Evolutionary conservation across 768 basidiomycete species (phyloP), one percentile per base, ranked within the genome.

Genomic region (Mycena venus): DNA sequence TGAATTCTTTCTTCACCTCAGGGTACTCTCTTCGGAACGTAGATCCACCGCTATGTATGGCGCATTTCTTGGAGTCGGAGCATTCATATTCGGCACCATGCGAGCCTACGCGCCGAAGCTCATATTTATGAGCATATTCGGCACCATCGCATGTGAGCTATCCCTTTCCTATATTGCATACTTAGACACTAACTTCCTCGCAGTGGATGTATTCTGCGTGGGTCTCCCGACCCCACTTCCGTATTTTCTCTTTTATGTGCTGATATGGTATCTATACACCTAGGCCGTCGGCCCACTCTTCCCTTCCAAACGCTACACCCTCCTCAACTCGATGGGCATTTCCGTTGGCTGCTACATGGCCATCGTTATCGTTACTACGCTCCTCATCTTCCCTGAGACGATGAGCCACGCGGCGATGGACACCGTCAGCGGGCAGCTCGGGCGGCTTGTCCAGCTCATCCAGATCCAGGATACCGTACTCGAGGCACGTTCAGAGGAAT

Each of bases 341-440:
- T 88, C 90, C 0, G 82, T 88, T 2, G 81, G 83, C 3, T 84
- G 80, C 67, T 91, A 88, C 81, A 80, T 87, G 49, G 90, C 83
- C 23, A 88, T 90, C 59, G 89, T 84, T 0, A 29, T 88, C n/a
- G 82, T 86, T 4, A 78, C 84, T 3, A 86, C 87, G 14, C 62
- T 88, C 12, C 77, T 90, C 65, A 80, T 91, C 63, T 92, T 91
- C 79, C 91, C 91, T 8, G 85, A 89, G 75, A 86, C 89, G 0
- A 81, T 90, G 63, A 86, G 88, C 68, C 87, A 89, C 68, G 77
- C 83, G 4, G 82, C 81, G 47, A 79, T 89, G 55, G 77, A 74
- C 25, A 79, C 76, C 11, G 67, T 82, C 21, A 77, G 79, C 7
- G 78, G 64, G 15, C 81, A 85, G 36, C 77, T 87, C 3, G 77